Evolutionary conservation across 345 rosid genomes (phyloP).

Genomic region (Murraya paniculata): DNA sequence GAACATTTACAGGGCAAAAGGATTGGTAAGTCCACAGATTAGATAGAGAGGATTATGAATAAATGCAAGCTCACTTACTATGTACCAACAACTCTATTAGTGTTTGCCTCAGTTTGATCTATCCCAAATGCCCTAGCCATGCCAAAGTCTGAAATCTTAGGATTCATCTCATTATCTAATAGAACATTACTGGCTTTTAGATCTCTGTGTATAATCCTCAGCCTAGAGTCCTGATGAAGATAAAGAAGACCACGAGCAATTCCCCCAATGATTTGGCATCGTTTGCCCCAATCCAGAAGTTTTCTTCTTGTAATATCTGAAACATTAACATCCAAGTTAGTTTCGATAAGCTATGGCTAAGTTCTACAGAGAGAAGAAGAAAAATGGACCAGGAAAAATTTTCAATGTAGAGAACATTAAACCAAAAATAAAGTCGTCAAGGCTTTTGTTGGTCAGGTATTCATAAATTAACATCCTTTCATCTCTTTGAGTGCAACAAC

Average conservation of each 20-base stretch:
- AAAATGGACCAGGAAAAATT: neutral
- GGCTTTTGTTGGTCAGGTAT: conserved; percentile 37
- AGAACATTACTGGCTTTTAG: neutral
- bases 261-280: neutral
- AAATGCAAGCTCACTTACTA: neutral
- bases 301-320: neutral
- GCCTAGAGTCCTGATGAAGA: neutral
- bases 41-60: neutral
- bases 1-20: neutral
- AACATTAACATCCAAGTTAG: too few relatives aligned
- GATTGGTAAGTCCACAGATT: neutral
- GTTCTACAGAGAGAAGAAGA: too few relatives aligned
- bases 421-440: conserved; percentile 41
- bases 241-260: neutral
- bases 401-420: neutral
- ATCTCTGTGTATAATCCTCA: neutral
- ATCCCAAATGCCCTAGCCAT: neutral
- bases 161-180: neutral
- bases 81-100: neutral
- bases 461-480: conserved; percentile 34
- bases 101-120: neutral
- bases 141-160: neutral
- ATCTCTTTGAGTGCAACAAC: conserved; percentile 31
- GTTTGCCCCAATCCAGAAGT: neutral
- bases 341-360: too few relatives aligned